These are phyloP conservation scores for Scytalidium lignicola DNA, from an alignment of 2,329 filamentous ascomycete genomes.

Conservation along the genomic window DNA sequence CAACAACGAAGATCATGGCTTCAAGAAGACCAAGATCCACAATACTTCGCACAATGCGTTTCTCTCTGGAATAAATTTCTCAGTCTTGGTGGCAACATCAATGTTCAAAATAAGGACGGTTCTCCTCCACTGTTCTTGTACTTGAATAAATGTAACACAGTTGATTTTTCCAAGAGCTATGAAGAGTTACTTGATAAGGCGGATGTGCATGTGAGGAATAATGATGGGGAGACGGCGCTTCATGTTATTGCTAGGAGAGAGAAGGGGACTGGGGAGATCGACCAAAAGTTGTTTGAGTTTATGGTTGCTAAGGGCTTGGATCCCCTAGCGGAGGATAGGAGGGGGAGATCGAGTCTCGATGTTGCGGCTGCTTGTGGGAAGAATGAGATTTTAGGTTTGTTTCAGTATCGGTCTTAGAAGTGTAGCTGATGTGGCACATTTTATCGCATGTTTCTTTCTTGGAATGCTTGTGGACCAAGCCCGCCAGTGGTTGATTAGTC, in stretches of 20 bases:
- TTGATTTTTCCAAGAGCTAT: not conserved
- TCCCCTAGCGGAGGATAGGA: slow-evolving; percentile 10
- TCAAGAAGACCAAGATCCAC: slow-evolving; percentile 6
- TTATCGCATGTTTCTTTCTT: too few species aligned
- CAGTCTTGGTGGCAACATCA: slow-evolving; percentile 12
- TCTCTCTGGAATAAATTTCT: slow-evolving; percentile 7
- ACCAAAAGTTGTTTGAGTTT: slow-evolving; percentile 7
- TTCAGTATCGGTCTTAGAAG: not conserved
- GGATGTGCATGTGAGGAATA: slow-evolving; percentile 9
- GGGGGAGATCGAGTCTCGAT: slow-evolving; percentile 3
- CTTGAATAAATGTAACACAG: slow-evolving; percentile 1
- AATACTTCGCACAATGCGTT: slow-evolving; percentile 2
- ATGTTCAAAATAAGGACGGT: slow-evolving; percentile 12
- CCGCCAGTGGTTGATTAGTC: too few species aligned
- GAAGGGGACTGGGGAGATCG: not conserved
- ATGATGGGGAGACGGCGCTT: slow-evolving; percentile 9
- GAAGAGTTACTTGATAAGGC: slow-evolving; percentile 1
- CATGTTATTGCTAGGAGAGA: slow-evolving; percentile 9
- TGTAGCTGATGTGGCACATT: too few species aligned
- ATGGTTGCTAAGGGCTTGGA: slow-evolving; percentile 12
- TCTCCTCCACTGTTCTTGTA: slow-evolving; percentile 8
- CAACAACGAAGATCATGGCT: slow-evolving; percentile 12
- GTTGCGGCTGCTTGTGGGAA: slow-evolving; percentile 6
- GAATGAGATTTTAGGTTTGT: slow-evolving; percentile 6
- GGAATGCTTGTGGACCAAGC: too few species aligned